Base-by-base conservation (phyloP, 441 rosid species). In the Cnidoscolus chayamansa region DNA sequence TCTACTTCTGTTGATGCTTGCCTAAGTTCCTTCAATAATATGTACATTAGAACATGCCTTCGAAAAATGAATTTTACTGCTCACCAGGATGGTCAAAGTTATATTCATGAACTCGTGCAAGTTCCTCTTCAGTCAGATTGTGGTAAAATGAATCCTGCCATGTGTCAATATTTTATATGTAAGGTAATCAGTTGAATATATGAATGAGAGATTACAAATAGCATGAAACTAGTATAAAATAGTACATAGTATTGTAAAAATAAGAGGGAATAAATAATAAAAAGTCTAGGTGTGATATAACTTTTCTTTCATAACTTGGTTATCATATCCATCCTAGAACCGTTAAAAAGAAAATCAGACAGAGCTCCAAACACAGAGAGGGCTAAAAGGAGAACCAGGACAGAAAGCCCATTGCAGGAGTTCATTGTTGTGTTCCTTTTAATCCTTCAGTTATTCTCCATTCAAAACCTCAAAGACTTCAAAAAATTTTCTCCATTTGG, bases 21-120 rank as follows among this genome's bases (percentile, higher is more conserved):
- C 8, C 53, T 16, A 62, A 48, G 48, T 17, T 57, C 12, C 32
- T 67, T 35, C 48, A 47, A 59, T 32, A 72, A 70, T 5, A 43
- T 2, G 45, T 67, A 32, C 32, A 74, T 25, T 53, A 53, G 59
- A 37, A 48, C 57, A 32, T 13, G 55, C 55, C 59, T 54, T 70
- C 57, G 54, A 13, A 68, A 59, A 68, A 37, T 65, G 10, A 69
- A 37, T 35, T 55, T 48, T 58, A 37, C 77, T 73, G 74, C 96
- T 90, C 86, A 95, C 99, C 98, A 62, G 98, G 99, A 87, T 93
- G 99, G 81, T 96, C 99, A 87, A 93, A 96, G 84, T 96, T 96
- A 89, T 93, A 96, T 72, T 96, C 99, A 77, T 89, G 89, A 76
- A 96, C 98, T 77, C 81, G 81, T 31, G 82, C 73, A 82, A 96